phyloP scores from a whole-genome alignment of 176 grass and related monocot genomes.

The Avena eriantha region DNA sequence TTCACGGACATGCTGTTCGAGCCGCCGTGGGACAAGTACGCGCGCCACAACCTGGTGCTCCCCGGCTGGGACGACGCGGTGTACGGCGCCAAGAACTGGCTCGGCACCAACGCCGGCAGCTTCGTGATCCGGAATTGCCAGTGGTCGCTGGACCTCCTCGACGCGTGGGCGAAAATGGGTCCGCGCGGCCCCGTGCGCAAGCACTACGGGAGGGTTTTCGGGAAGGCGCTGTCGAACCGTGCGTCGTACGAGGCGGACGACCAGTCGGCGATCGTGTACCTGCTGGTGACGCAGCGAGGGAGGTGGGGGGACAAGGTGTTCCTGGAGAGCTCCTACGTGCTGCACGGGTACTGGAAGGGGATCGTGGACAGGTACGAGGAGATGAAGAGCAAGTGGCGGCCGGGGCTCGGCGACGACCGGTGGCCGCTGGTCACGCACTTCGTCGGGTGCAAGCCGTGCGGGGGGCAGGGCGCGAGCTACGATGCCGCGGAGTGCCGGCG shows the following conservation, averaged over 20 bases:
- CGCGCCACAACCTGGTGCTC: slow-evolving; percentile 68
- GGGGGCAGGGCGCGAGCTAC: slow-evolving; percentile 47
- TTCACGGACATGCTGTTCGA: slow-evolving; percentile 95
- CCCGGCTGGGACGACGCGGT: slow-evolving; percentile 68
- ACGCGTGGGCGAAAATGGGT: slow-evolving; percentile 52
- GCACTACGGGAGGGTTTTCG: not conserved
- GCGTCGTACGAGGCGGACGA: not conserved
- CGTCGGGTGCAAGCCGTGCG: not conserved
- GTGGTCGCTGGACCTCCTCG: slow-evolving; percentile 83
- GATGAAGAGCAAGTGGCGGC: not conserved
- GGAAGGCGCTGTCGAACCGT: not conserved
- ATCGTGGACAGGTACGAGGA: not conserved
- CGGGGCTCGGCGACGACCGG: not conserved
- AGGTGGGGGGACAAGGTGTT: not conserved
- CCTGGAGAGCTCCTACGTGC: not conserved
- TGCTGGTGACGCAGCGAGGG: not conserved
- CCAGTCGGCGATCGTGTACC: not conserved
- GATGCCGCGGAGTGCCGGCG: slow-evolving; percentile 46
- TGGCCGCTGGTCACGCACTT: not conserved
- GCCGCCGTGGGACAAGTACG: slow-evolving; percentile 65
- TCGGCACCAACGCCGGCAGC: slow-evolving; percentile 78
- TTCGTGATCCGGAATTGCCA: slow-evolving; percentile 85
- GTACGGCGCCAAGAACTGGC: slow-evolving; percentile 61
- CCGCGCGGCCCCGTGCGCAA: not conserved
- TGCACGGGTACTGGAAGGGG: not conserved